These are phyloP conservation scores for Candida dubliniensis DNA, from an alignment of 1,139 yeast genomes.

Conservation along the genomic window DNA sequence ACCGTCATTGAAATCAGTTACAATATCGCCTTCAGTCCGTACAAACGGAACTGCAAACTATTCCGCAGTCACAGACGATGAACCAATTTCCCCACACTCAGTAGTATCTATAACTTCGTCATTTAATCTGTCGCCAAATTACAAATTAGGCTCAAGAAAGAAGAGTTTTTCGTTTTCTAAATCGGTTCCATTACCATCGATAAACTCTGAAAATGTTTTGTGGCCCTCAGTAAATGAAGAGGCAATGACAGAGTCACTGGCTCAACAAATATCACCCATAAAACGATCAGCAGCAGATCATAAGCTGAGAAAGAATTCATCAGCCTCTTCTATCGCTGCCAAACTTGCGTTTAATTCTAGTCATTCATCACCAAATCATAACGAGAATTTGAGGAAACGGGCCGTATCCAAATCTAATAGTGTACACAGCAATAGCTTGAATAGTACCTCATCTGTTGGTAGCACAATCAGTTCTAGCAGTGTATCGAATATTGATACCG, in stretches of 20 bases:
- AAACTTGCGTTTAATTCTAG: slow-evolving; percentile 31
- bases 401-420: slow-evolving; percentile 3
- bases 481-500: slow-evolving; percentile 3
- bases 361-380: slow-evolving; percentile 13
- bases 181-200: slow-evolving; percentile 10
- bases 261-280: background rate
- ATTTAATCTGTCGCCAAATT: slow-evolving; percentile 9
- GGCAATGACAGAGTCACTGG: background rate
- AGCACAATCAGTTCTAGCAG: slow-evolving; percentile 11
- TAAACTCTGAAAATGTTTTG: slow-evolving; percentile 13
- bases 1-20: slow-evolving; percentile 39
- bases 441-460: slow-evolving; percentile 9
- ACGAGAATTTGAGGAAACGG: slow-evolving; percentile 6
- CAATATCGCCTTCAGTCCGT: slow-evolving; percentile 40
- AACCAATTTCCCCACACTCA: slow-evolving; percentile 23
- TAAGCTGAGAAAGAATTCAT: slow-evolving; percentile 13
- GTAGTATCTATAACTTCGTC: slow-evolving; percentile 16
- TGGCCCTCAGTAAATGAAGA: slow-evolving; percentile 13
- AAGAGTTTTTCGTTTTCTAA: slow-evolving; percentile 15
- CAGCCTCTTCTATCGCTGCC: slow-evolving; percentile 35
- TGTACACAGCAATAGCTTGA: slow-evolving; percentile 8
- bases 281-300: slow-evolving; percentile 10
- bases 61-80: slow-evolving; percentile 9
- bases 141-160: slow-evolving; percentile 7
- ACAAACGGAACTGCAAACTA: slow-evolving; percentile 2